phyloP scores from a whole-genome alignment of 805 yeast species.

The Saccharomycopsis sp. region DNA sequence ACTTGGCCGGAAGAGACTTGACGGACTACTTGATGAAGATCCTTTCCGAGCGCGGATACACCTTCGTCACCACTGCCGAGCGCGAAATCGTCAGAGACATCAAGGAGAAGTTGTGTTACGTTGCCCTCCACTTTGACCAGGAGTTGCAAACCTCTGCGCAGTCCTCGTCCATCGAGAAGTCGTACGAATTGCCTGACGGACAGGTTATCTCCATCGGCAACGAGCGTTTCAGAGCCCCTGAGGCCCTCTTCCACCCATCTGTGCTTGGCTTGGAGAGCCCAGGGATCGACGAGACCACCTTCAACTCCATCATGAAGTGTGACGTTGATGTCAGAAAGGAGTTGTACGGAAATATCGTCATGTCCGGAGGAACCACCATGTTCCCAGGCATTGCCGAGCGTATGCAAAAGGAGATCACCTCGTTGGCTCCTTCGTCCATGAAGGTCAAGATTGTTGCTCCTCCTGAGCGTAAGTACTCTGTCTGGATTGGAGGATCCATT shows the following conservation, averaged over 20 bases:
- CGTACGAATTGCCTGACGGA: conserved; percentile 99
- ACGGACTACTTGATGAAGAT: conserved; percentile 99
- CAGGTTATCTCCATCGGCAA: conserved; percentile 99
- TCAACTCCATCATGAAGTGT: conserved; percentile 95
- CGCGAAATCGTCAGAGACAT: conserved; percentile 71
- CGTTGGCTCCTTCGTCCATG: conserved; percentile 99
- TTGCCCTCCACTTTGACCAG: conserved; percentile 98
- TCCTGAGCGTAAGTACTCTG: conserved; percentile 98
- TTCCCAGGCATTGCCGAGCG: conserved; percentile 99
- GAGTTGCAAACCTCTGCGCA: conserved; percentile 99
- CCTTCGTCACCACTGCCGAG: conserved; percentile 98
- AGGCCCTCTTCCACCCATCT: conserved; percentile 95
- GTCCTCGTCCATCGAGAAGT: conserved; percentile 96
- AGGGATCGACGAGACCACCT: conserved; percentile 98
- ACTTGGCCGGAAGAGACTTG: conserved; percentile 99
- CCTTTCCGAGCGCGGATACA: conserved; percentile 96
- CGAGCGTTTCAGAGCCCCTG: conserved; percentile 99
- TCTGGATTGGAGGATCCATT: conserved; percentile 99
- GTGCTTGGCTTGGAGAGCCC: conserved; percentile 72
- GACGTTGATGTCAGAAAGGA: conserved; percentile 99
- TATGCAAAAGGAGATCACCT: conserved; percentile 99
- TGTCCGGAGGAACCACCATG: conserved; percentile 99
- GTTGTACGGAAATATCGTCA: conserved; percentile 97
- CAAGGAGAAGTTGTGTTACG: conserved; percentile 98
- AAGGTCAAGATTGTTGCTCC: conserved; percentile 99